Base-by-base conservation (phyloP, 306 rosid species). In the Medicago arabica region DNA sequence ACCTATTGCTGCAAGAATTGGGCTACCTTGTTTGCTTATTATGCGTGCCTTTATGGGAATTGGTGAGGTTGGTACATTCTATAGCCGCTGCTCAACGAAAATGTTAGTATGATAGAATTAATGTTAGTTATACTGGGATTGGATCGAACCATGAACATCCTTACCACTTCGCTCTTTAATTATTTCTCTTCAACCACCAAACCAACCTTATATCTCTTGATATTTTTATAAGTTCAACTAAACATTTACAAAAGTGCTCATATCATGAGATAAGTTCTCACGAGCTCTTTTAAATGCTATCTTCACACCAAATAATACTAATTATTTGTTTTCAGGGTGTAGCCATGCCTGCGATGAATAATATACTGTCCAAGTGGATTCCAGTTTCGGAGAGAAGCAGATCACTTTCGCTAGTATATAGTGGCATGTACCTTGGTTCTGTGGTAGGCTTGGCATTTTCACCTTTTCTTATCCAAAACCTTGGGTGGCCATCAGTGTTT, bases 311-410 rank as follows among this genome's bases (percentile, higher is more conserved):
- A 60, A 16, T 17, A 21, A 28, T 75, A 59, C 17, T 41, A 69
- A 13, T 60, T 49, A 40, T 78, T 69, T 76, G 46, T 65, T 80
- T 74, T 77, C 92, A 93, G 98, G 98, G 98, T 83, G 98, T 93
- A 81, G 97, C 98, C 19, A 93, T 93, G 98, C 98, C 98, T 75
- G 98, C 98, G 12, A 93, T 93, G 98, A 93, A 93, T 80, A 93
- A 93, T 87, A 63, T 93, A 1, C 86, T 93, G 55, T 91, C 97
- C 36, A 91, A 89, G 89, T 93, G 98, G 98, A 82, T 93, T 85
- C 98, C 98, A 2, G 96, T 93, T 67, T 88, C 98, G 18, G 98
- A 93, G 94, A 88, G 98, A 85, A 93, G 98, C 86, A 87, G 96
- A 83, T 91, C 98, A 44, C 96, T 93, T 79, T 89, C 98, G 23